A percentile compares a stretch with the other conserved stretches of the same genome.
These are phyloP conservation scores for Phytophthora europaea DNA, from an alignment of 352 stramenopile genomes.

Conservation along the genomic window DNA sequence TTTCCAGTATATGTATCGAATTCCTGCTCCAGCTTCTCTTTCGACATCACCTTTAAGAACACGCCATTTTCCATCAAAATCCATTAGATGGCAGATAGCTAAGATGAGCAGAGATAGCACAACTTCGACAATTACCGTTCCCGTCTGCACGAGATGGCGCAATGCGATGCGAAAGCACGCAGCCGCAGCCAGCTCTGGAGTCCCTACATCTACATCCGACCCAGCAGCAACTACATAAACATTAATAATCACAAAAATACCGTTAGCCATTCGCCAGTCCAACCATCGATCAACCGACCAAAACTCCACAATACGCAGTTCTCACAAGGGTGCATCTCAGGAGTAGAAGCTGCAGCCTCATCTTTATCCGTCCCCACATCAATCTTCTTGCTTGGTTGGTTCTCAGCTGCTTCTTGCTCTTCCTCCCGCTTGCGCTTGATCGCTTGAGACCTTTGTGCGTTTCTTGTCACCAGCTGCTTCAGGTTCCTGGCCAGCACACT, in stretches of 20 bases:
- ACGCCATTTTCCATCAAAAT: not conserved
- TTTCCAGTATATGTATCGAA: constrained; percentile 49
- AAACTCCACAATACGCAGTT: not conserved
- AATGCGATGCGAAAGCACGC: constrained; percentile 48
- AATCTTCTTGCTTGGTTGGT: constrained; percentile 30
- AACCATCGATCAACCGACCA: not conserved
- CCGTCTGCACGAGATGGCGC: constrained; percentile 35
- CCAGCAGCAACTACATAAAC: constrained; percentile 36
- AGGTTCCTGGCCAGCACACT: constrained; percentile 39
- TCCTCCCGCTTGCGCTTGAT: constrained; percentile 41
- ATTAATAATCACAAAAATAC: not conserved
- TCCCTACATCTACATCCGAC: constrained; percentile 28
- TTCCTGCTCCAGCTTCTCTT: constrained; percentile 22
- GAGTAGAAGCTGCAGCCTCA: not conserved
- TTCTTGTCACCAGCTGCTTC: constrained; percentile 29
- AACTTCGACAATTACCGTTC: constrained; percentile 28
- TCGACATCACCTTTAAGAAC: constrained; percentile 32
- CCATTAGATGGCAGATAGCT: not conserved
- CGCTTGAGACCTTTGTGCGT: not conserved
- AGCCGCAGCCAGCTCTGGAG: constrained; percentile 20
- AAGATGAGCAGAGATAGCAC: not conserved
- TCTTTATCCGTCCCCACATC: not conserved
- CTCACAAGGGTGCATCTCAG: constrained; percentile 45
- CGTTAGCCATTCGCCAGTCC: not conserved
- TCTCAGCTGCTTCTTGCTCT: constrained; percentile 9